A percentile compares a stretch with the other conserved stretches of the same genome.
Conservation (phyloP, 768 basidiomycete genomes). For the Rhizopogon roseolus region DNA sequence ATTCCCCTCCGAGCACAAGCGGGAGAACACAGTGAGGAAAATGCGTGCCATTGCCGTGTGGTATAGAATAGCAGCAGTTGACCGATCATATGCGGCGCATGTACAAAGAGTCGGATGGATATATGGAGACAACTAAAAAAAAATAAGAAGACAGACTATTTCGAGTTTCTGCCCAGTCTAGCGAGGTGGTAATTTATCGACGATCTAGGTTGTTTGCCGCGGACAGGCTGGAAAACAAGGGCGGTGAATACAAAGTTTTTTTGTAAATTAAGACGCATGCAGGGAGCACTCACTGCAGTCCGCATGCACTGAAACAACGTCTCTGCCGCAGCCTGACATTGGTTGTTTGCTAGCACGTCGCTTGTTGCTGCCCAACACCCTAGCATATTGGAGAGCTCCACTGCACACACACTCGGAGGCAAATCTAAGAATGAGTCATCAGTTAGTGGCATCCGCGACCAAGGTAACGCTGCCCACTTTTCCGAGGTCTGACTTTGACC, state of each 20-base stretch:
- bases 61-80: background rate
- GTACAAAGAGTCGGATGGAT: slow-evolving; percentile 5
- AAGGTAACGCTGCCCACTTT: slow-evolving; percentile 41
- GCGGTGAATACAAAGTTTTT: slow-evolving; percentile 1
- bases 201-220: slow-evolving; percentile 62
- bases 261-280: background rate
- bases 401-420: slow-evolving; percentile 48
- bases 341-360: slow-evolving; percentile 50
- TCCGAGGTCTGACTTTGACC: slow-evolving; percentile 75
- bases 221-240: slow-evolving; percentile 47
- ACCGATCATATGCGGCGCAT: background rate
- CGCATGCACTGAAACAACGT: slow-evolving; percentile 79
- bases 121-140: slow-evolving; percentile 10
- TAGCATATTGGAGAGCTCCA: slow-evolving; percentile 74
- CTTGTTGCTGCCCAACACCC: slow-evolving; percentile 79
- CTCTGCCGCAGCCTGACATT: slow-evolving; percentile 58
- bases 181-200: slow-evolving; percentile 90
- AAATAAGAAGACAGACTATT: slow-evolving; percentile 37
- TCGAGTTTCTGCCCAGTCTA: slow-evolving; percentile 68
- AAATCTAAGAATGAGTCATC: slow-evolving; percentile 13
- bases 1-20: background rate
- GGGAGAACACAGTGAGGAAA: background rate
- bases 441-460: slow-evolving; percentile 7
- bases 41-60: background rate
- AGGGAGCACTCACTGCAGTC: slow-evolving; percentile 58